Percentiles rank a stretch among this genome's conserved stretches.
Conservation (phyloP, 345 rosid species). For the Durio zibethinus region DNA sequence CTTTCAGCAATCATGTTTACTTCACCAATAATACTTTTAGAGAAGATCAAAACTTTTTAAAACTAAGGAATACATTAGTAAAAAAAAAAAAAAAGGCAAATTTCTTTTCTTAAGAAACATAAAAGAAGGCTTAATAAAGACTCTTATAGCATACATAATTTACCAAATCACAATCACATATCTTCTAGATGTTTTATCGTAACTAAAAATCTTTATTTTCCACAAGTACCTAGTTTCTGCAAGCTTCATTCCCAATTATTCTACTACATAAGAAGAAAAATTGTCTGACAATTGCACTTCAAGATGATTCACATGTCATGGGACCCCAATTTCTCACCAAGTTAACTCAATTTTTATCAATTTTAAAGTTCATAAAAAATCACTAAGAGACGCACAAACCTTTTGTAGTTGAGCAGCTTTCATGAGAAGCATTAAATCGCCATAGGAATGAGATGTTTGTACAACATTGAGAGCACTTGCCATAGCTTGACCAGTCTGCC, state of each 20-base stretch:
- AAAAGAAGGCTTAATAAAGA: not conserved
- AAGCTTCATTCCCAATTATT: not conserved
- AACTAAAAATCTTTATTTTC: constrained; percentile 4
- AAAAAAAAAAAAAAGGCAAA: not conserved
- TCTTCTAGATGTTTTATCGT: not conserved
- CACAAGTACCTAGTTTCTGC: not conserved
- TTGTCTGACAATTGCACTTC: not conserved
- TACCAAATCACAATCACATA: not conserved
- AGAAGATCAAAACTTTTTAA: not conserved
- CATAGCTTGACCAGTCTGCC: constrained; percentile 75
- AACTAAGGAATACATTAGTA: not conserved
- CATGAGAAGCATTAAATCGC: constrained; percentile 74
- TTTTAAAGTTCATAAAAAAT: constrained; percentile 1
- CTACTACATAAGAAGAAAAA: not conserved
- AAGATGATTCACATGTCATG: not conserved
- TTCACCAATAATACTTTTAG: not conserved
- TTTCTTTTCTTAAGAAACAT: not conserved
- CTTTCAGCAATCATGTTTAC: not conserved
- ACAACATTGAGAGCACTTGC: constrained; percentile 76
- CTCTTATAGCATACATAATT: constrained; percentile 4
- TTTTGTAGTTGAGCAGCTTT: constrained; percentile 59
- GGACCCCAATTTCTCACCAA: not conserved
- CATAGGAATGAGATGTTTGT: constrained; percentile 86
- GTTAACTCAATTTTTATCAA: not conserved
- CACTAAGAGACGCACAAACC: constrained; percentile 36